These are phyloP conservation scores for Malassezia psittaci DNA, from an alignment of 1,284 basidiomycete species.

Conservation along the genomic window DNA sequence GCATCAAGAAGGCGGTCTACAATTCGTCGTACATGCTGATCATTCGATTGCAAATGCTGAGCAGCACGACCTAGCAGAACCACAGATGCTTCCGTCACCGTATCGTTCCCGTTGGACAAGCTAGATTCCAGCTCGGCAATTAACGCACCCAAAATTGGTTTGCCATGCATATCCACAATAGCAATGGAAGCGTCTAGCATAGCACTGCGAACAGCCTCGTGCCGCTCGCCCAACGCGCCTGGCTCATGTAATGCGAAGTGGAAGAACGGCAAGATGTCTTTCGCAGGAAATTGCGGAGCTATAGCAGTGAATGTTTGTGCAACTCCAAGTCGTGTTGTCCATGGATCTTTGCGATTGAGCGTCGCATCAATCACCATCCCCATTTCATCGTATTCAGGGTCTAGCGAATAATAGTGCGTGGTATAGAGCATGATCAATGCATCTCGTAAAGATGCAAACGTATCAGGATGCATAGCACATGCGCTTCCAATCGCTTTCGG, in stretches of 20 bases:
- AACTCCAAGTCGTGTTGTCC: conserved; percentile 70
- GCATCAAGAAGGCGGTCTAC: conserved; percentile 83
- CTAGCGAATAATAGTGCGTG: conserved; percentile 75
- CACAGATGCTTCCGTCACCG: conserved; percentile 80
- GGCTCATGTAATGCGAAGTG: conserved; percentile 67
- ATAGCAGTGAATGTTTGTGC: conserved; percentile 63
- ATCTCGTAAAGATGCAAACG: conserved; percentile 53
- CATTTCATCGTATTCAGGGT: conserved; percentile 51
- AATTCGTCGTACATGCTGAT: conserved; percentile 51
- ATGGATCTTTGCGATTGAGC: conserved; percentile 83
- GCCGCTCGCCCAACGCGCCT: conserved; percentile 77
- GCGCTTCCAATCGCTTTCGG: conserved; percentile 69
- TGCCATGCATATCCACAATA: conserved; percentile 75
- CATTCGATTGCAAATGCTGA: conserved; percentile 65
- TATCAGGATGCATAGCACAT: conserved; percentile 63
- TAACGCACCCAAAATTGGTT: conserved; percentile 61
- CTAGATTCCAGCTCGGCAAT: conserved; percentile 69
- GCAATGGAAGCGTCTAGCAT: conserved; percentile 78
- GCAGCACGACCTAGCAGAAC: conserved; percentile 90
- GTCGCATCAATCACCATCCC: conserved; percentile 88
- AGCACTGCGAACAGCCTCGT: conserved; percentile 66
- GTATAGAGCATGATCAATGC: conserved; percentile 65
- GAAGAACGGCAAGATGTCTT: conserved; percentile 69
- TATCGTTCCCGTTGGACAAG: conserved; percentile 26
- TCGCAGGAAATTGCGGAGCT: conserved; percentile 60